Conservation (phyloP, 306 rosid species). For the Betula pendula region DNA sequence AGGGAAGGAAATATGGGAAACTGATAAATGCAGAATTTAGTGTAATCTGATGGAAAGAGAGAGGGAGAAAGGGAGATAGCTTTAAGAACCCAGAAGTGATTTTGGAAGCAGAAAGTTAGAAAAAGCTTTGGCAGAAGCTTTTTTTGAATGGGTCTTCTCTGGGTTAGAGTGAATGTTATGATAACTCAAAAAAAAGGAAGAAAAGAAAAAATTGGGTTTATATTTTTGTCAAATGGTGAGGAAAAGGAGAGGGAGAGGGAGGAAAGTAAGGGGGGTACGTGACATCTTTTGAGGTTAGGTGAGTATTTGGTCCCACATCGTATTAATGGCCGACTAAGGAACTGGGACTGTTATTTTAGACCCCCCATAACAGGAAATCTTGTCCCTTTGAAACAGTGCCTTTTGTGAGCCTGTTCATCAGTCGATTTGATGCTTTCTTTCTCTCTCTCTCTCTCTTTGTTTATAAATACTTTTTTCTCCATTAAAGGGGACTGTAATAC, state of each 20-base stretch:
- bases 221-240: constrained; percentile 21
- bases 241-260: constrained; percentile 14
- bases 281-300: constrained; percentile 60
- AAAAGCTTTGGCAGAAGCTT: constrained; percentile 48
- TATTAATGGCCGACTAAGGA: constrained; percentile 63
- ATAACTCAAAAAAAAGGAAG: constrained; percentile 5
- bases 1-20: constrained; percentile 29
- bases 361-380: constrained; percentile 51
- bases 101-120: constrained; percentile 62
- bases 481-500: constrained; percentile 25
- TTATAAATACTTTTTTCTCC: constrained; percentile 34
- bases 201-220: constrained; percentile 20
- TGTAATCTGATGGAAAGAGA: constrained; percentile 18
- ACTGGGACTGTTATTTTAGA: constrained; percentile 48
- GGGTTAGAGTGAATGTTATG: constrained; percentile 47
- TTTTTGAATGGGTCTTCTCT: constrained; percentile 52
- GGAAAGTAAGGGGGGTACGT: constrained; percentile 15
- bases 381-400: constrained; percentile 48
- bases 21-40: constrained; percentile 21
- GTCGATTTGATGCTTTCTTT: constrained; percentile 32
- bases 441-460: background rate
- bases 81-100: constrained; percentile 42
- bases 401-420: constrained; percentile 45
- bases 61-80: constrained; percentile 2
- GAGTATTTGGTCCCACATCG: constrained; percentile 51